Evolutionary conservation across 116 monocot genomes (phyloP).

Genomic region (Iris pallida): DNA sequence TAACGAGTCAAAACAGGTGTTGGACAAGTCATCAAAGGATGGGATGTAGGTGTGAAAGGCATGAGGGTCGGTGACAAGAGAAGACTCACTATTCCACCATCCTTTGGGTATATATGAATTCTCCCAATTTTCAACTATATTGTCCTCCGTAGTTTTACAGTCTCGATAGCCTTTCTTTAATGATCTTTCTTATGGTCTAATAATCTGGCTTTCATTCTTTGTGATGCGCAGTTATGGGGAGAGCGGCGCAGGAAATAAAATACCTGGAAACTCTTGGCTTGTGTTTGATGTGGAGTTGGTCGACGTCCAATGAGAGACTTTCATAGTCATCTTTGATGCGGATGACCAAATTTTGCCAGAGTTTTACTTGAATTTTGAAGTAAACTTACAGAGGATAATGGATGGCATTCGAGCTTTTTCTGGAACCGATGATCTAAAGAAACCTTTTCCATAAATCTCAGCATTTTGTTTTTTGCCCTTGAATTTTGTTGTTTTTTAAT

Average conservation of each 20-base stretch:
- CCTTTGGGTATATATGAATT: constrained; percentile 72
- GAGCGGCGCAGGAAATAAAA: constrained; percentile 17
- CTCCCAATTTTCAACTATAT: not conserved
- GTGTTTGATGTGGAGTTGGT: constrained; percentile 81
- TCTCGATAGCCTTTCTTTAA: not conserved
- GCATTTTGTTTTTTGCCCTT: too few relatives aligned
- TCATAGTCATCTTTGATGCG: too few relatives aligned
- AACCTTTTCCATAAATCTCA: too few relatives aligned
- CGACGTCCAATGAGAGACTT: too few relatives aligned
- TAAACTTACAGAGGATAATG: too few relatives aligned
- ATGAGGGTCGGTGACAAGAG: constrained; percentile 96
- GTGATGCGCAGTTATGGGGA: constrained; percentile 56
- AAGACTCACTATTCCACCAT: constrained; percentile 75
- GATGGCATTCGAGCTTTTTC: too few relatives aligned
- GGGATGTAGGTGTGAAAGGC: constrained; percentile 87
- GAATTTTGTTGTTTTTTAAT: too few relatives aligned
- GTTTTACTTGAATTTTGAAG: too few relatives aligned
- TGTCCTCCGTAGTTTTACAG: not conserved
- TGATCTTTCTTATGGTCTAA: not conserved
- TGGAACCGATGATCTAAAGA: too few relatives aligned
- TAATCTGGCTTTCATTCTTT: not conserved
- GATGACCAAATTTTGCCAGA: too few relatives aligned
- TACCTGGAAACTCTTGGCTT: constrained; percentile 81
- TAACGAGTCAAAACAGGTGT: constrained; percentile 40
- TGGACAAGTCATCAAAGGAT: constrained; percentile 89